Evolutionary conservation across 495 filamentous ascomycete species (phyloP), one percentile per base, ranked within the genome.

Genomic region (Aspergillus asperescens): DNA sequence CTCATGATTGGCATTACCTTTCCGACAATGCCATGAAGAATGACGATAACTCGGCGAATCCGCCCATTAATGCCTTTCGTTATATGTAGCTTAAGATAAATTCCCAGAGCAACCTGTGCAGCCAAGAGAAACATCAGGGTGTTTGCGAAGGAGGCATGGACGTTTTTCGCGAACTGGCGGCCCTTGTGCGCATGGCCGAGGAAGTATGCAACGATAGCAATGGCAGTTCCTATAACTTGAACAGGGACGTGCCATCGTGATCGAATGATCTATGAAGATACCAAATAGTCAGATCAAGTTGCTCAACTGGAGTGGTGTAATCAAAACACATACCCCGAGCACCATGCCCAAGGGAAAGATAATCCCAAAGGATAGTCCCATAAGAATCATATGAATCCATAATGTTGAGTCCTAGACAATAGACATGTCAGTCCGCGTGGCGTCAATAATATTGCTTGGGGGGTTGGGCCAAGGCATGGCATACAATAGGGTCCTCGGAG

Each of bases 341-440:
- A 98, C 92, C 92, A 98, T 96, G 40, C 94, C 93, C 18, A 89
- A 74, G 7, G 93, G 93, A 60, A 97, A 96, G 34, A 97, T 78
- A 41, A 97, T 70, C 47, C 93, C 93, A 77, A 94, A 97, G 22
- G 89, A 77, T 23, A 89, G 58, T 52, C 84, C 84, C 79, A 95
- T 90, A n/a, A 94, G 63, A 50, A 94, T 77, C 60, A 98, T 96
- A 67, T 98, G 93, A 24, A 84, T 73, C 93, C 92, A 98, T 83
- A 98, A 66, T 61, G 80, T 93, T 43, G 81, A 75, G 59, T 96
- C 89, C 86, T 91, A 37, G 27, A 44, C 1, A 2, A 28, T 24
- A 18, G 25, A 19, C 16, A 9, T 4, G 52, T 58, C 48, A 61
- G 51, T 45, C 27, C 15, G 40, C 42, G 46, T 39, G n/a, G 15